A percentile compares a stretch with the other conserved stretches of the same genome.
phyloP scores from a whole-genome alignment of 2,329 filamentous ascomycete genomes.

The Paecilomyces variotii region DNA sequence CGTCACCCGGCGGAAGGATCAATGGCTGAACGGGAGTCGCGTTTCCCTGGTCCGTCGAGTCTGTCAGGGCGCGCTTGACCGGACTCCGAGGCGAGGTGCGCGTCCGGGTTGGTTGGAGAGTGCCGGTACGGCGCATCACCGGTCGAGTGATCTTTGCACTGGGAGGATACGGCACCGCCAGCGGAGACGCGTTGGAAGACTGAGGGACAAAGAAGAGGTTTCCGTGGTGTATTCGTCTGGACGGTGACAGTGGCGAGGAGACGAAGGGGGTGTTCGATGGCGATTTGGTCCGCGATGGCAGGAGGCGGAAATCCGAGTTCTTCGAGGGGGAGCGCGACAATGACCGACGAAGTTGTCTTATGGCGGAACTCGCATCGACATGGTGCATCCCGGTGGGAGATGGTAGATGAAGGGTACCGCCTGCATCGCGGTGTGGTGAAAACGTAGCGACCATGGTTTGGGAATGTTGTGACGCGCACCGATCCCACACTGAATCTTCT shows the following conservation, averaged over 20 bases:
- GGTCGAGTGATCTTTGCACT: constrained; percentile 53
- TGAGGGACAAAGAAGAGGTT: constrained; percentile 44
- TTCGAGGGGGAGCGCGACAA: constrained; percentile 92
- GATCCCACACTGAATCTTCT: background rate
- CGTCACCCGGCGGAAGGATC: constrained; percentile 39
- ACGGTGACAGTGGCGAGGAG: constrained; percentile 52
- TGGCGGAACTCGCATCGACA: constrained; percentile 72
- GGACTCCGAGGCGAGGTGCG: constrained; percentile 75
- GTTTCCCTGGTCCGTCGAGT: constrained; percentile 65
- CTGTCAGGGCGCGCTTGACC: constrained; percentile 65
- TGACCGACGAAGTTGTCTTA: constrained; percentile 76
- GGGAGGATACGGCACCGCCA: constrained; percentile 58
- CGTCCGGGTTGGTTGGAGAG: constrained; percentile 38
- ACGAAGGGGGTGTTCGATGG: constrained; percentile 44
- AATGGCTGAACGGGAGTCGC: constrained; percentile 45
- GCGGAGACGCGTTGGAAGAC: constrained; percentile 42
- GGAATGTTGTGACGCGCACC: constrained; percentile 4
- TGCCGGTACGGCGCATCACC: constrained; percentile 29
- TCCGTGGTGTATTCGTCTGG: constrained; percentile 45
- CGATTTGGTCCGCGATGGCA: constrained; percentile 41
- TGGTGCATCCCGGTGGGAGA: constrained; percentile 78
- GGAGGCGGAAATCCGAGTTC: constrained; percentile 58
- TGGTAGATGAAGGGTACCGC: constrained; percentile 75
- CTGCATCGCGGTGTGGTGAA: constrained; percentile 44
- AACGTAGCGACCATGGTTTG: constrained; percentile 39